A percentile compares a stretch with the other conserved stretches of the same genome.
Conservation (phyloP, 768 basidiomycete species). For the Termitomyces sp. region DNA sequence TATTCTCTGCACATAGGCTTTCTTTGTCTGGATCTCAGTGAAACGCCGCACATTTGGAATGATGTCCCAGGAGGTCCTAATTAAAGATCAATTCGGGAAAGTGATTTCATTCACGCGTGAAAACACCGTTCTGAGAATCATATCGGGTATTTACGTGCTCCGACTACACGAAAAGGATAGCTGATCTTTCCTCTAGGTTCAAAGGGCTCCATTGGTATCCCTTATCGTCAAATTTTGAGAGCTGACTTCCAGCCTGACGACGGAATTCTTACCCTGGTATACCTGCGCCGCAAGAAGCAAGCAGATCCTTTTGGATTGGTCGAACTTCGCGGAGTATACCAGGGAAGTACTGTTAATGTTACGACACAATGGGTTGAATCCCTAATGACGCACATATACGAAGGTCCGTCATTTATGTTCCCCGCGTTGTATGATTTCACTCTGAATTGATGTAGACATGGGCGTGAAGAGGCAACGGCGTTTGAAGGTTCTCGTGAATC, state of each 20-base stretch:
- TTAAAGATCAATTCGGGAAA: constrained; percentile 8
- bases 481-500: constrained; percentile 74
- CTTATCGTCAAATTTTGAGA: constrained; percentile 46
- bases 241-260: constrained; percentile 32
- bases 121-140: constrained; percentile 10
- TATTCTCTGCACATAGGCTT: background rate
- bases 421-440: background rate
- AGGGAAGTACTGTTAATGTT: constrained; percentile 23
- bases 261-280: constrained; percentile 40
- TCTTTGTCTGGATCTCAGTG: background rate
- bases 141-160: constrained; percentile 8
- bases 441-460: constrained; percentile 18
- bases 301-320: constrained; percentile 32
- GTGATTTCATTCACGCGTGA: constrained; percentile 11
- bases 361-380: constrained; percentile 47
- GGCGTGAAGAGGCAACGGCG: constrained; percentile 50
- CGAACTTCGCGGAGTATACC: constrained; percentile 36
- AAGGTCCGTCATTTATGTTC: constrained; percentile 34
- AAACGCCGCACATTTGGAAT: background rate
- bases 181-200: background rate
- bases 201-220: constrained; percentile 26
- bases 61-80: constrained; percentile 7
- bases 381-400: constrained; percentile 55
- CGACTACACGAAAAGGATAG: background rate
- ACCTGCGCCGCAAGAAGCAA: constrained; percentile 40